These are phyloP conservation scores for Colletotrichum godetiae DNA, from an alignment of 2,329 filamentous ascomycete genomes.

Conservation along the genomic window DNA sequence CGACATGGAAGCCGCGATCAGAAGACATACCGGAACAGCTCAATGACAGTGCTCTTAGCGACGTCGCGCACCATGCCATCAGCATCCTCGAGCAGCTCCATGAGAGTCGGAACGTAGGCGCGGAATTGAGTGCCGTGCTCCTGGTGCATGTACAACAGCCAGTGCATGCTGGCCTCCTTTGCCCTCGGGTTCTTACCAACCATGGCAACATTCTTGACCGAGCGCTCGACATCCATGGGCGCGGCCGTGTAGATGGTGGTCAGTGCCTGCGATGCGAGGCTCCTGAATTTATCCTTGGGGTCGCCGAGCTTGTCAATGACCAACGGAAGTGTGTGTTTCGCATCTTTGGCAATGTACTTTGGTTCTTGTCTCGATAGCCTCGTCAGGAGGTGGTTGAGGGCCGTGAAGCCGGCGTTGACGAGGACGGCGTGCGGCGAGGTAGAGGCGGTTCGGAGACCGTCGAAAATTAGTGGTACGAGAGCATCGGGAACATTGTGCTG, in stretches of 20 bases:
- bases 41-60: constrained; percentile 85
- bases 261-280: constrained; percentile 79
- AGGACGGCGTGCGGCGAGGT: constrained; percentile 81
- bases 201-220: constrained; percentile 82
- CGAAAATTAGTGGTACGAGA: constrained; percentile 79
- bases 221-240: constrained; percentile 80
- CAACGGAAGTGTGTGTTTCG: constrained; percentile 76
- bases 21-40: constrained; percentile 78
- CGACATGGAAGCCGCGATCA: background rate
- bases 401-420: constrained; percentile 86
- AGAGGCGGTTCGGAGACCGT: constrained; percentile 81
- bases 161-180: constrained; percentile 87
- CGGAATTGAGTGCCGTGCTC: constrained; percentile 85
- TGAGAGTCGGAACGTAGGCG: constrained; percentile 82
- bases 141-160: constrained; percentile 87
- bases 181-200: constrained; percentile 83
- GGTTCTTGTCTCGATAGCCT: constrained; percentile 87
- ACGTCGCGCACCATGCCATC: constrained; percentile 88
- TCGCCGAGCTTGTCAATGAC: constrained; percentile 90
- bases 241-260: constrained; percentile 80
- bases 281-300: constrained; percentile 85
- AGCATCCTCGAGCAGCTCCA: constrained; percentile 89
- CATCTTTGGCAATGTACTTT: constrained; percentile 76
- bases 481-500: constrained; percentile 88
- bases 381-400: constrained; percentile 87